Percentiles rank a stretch among this genome's conserved stretches.
Evolutionary conservation across 768 basidiomycete species (phyloP).

Genomic region (Lactarius hengduanensis): DNA sequence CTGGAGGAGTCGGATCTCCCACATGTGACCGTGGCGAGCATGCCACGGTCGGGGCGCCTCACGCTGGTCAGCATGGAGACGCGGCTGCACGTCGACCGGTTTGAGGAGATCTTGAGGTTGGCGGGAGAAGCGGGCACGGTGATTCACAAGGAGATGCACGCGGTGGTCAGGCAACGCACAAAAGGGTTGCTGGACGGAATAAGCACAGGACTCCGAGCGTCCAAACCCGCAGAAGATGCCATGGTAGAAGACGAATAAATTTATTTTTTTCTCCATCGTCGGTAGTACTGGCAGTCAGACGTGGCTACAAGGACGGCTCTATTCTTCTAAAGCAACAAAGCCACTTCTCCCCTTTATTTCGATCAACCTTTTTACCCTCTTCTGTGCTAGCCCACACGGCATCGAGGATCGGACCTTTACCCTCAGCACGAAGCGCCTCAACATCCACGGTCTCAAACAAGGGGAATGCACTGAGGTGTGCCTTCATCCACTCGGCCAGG

Average conservation of each 20-base stretch:
- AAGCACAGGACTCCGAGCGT: conserved; percentile 42
- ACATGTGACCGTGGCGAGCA: conserved; percentile 80
- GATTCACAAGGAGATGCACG: conserved; percentile 82
- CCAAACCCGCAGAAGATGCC: conserved; percentile 26
- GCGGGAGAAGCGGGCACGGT: conserved; percentile 76
- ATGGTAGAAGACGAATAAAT: conserved; percentile 21
- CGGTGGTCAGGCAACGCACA: conserved; percentile 63
- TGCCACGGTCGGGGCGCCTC: conserved; percentile 84
- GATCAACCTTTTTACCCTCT: conserved; percentile 94
- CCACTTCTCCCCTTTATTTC: conserved; percentile 90
- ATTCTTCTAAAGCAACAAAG: conserved; percentile 85
- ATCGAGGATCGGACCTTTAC: conserved; percentile 75
- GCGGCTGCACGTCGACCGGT: conserved; percentile 86
- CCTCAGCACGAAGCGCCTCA: conserved; percentile 68
- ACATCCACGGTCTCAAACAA: conserved; percentile 81
- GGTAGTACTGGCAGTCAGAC: neutral
- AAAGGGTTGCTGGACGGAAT: conserved; percentile 60
- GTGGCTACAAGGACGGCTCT: conserved; percentile 24
- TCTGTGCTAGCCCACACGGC: conserved; percentile 86
- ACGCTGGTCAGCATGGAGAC: conserved; percentile 94
- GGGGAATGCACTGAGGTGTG: conserved; percentile 84
- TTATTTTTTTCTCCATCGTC: neutral
- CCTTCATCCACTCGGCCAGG: conserved; percentile 92
- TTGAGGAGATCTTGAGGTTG: conserved; percentile 82
- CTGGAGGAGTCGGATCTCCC: conserved; percentile 93